phyloP scores from a whole-genome alignment of 108 stramenopile species.

The Fragilariopsis cylindrus region DNA sequence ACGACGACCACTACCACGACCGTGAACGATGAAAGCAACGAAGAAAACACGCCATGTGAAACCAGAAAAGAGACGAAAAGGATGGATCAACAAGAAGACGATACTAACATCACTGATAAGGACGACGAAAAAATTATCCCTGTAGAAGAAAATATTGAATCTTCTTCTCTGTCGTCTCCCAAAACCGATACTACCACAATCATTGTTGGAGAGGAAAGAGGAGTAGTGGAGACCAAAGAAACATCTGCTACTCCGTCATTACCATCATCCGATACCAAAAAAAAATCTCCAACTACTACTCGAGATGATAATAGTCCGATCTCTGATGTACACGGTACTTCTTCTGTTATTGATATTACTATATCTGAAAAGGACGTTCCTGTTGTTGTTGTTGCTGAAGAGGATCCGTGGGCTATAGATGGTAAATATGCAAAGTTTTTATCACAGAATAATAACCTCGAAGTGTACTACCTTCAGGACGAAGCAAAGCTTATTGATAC shows the following conservation, averaged over 20 bases:
- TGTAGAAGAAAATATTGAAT: no score
- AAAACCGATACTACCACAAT: no score
- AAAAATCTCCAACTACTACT: neutral
- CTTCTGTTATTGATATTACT: neutral
- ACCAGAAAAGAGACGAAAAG: no score
- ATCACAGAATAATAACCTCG: conserved; percentile 24
- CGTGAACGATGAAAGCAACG: neutral
- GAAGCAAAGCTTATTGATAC: conserved; percentile 73
- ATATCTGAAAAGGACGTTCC: neutral
- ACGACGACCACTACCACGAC: neutral
- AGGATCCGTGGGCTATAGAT: conserved; percentile 63
- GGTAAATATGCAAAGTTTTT: conserved; percentile 60
- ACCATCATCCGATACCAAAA: neutral
- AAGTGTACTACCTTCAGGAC: conserved; percentile 61
- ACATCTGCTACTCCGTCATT: neutral
- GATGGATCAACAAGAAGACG: no score
- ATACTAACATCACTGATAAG: no score
- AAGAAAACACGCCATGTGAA: neutral
- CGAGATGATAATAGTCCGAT: neutral
- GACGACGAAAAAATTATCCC: no score
- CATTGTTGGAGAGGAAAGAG: neutral
- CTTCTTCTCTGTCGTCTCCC: no score
- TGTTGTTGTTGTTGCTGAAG: neutral
- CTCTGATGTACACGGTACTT: neutral
- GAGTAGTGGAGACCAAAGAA: neutral